These are phyloP conservation scores for Pyricularia pennisetigena DNA, from an alignment of 2,329 filamentous ascomycete species.

Conservation along the genomic window DNA sequence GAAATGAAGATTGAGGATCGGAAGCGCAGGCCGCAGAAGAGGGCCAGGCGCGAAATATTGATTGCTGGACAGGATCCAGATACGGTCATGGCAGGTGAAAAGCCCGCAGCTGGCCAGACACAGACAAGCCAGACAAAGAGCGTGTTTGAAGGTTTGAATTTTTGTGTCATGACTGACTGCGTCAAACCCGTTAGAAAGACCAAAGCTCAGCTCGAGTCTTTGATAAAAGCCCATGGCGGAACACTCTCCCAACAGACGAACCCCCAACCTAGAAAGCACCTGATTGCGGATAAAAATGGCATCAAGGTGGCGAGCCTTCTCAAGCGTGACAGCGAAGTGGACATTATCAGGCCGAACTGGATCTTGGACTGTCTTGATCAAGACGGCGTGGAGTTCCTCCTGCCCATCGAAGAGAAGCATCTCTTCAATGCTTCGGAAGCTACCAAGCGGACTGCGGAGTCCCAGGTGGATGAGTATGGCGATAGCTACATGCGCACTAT, in stretches of 20 bases:
- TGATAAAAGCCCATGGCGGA: conserved; percentile 79
- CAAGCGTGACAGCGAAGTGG: conserved; percentile 49
- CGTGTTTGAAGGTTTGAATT: conserved; percentile 66
- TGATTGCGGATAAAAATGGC: conserved; percentile 69
- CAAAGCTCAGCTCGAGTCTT: conserved; percentile 68
- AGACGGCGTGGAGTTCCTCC: conserved; percentile 45
- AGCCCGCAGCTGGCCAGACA: conserved; percentile 25
- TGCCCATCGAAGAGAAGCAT: conserved; percentile 53
- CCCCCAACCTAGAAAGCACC: conserved; percentile 50
- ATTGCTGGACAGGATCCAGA: conserved; percentile 59
- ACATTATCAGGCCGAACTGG: conserved; percentile 75
- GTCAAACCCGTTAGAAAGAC: conserved; percentile 58
- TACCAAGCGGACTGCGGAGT: conserved; percentile 41
- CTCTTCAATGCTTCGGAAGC: conserved; percentile 59
- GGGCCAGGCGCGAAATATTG: conserved; percentile 57
- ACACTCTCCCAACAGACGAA: conserved; percentile 65
- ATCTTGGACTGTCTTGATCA: conserved; percentile 68
- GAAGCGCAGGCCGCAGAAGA: conserved; percentile 40
- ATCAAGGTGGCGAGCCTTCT: conserved; percentile 79
- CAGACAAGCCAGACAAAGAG: conserved; percentile 29
- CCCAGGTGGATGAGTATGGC: conserved; percentile 64
- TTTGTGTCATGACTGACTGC: conserved; percentile 77
- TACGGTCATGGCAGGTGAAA: conserved; percentile 15
- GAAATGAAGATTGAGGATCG: conserved; percentile 68
- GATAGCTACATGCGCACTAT: conserved; percentile 73